A percentile compares a stretch with the other conserved stretches of the same genome.
phyloP scores from a whole-genome alignment of 2,329 filamentous ascomycete genomes.

The Claviceps purpurea region DNA sequence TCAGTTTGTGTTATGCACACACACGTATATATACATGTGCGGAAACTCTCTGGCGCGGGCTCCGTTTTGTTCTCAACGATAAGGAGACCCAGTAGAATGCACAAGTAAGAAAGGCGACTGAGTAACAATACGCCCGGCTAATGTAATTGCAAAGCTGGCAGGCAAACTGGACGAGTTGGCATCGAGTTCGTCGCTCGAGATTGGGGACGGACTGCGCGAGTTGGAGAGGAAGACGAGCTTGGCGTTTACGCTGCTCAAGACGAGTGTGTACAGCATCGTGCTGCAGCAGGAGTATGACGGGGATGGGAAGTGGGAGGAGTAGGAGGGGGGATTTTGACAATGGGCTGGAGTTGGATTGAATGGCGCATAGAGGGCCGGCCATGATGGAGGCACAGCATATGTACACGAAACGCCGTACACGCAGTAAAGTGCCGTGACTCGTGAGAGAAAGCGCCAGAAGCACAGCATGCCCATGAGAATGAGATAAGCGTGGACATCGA shows the following conservation, averaged over 20 bases:
- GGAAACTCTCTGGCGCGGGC: neutral
- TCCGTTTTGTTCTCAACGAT: neutral
- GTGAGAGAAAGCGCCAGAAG: too few relatives aligned
- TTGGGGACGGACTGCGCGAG: slow-evolving; percentile 72
- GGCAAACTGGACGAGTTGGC: slow-evolving; percentile 49
- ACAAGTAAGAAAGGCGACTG: neutral
- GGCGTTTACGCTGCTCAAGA: slow-evolving; percentile 91
- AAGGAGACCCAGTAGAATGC: too few relatives aligned
- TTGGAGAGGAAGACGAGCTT: slow-evolving; percentile 89
- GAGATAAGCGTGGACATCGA: too few relatives aligned
- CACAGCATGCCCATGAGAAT: too few relatives aligned
- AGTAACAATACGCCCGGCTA: neutral
- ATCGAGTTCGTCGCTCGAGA: slow-evolving; percentile 61
- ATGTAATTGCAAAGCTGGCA: slow-evolving; percentile 34
- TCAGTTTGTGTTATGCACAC: too few relatives aligned
- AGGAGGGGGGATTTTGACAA: neutral
- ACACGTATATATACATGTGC: too few relatives aligned
- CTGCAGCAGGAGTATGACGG: slow-evolving; percentile 90
- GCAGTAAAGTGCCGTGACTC: neutral
- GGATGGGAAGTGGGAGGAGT: slow-evolving; percentile 30
- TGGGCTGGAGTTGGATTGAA: neutral
- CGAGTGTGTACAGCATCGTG: slow-evolving; percentile 97
- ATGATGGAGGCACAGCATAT: neutral
- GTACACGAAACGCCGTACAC: neutral
- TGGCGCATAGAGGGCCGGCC: neutral